Base-by-base conservation (phyloP, 2,329 filamentous ascomycete species). In the Aplosporella prunicola region DNA sequence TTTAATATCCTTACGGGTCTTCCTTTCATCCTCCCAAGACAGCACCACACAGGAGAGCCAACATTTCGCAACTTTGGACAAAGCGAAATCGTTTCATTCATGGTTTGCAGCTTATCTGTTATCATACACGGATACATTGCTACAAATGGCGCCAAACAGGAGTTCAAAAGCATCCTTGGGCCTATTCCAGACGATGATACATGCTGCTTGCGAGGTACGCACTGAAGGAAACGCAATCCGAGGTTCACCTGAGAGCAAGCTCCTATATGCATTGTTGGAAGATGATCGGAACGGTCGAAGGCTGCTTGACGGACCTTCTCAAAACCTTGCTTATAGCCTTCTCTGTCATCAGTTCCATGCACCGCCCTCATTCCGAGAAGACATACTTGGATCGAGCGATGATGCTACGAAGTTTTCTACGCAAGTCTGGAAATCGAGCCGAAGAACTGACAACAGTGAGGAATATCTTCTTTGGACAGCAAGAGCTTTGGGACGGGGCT, bases 31-130 rank as follows among this genome's bases (percentile, higher is more conserved):
- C 2, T 77, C 74, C 20, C 80, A 87, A 49, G 77, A 82, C 9
- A 86, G 78, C 49, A 89, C 82, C 4, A 89, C 84, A 0, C 85
- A 94, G 49, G 84, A 93, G 53, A 85, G 74, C 42, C 84, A 94
- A 48, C 82, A 89, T 55, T 73, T 74, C 45, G 72, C 74, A 5
- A 93, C 86, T 1, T 77, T 87, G 66, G 75, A 68, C 42, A 89
- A 82, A 50, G 81, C 85, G 5, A 72, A 80, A 43, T 62, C 58
- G 1, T 96, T 98, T 48, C 80, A 88, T 48, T 56, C 64, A 9
- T 96, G 88, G 87, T 75, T 96, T 33, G 71, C 73, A 7, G 64
- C 72, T 31, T 87, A 82, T 47, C 66, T 95, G 4, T 63, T 72
- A 11, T 58, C 63, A 0, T 89, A 55, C 39, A 45, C 55, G 2